Evolutionary conservation across 1,139 yeast genomes (phyloP), one percentile per base, ranked within the genome.

Genomic region (Yamadazyma sp.): DNA sequence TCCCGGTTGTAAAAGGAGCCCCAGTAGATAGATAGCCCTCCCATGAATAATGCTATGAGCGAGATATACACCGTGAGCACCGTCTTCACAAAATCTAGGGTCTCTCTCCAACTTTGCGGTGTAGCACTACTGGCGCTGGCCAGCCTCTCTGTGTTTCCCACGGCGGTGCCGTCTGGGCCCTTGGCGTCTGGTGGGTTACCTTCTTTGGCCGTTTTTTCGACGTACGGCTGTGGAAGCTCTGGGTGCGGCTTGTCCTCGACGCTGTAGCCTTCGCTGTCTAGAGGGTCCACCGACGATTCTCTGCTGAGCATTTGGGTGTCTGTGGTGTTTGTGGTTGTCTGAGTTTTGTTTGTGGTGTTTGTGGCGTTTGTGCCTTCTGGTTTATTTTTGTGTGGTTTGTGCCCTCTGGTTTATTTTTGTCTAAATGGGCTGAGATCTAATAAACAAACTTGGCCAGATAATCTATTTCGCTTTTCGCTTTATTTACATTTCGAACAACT

Each of bases 11-110:
- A 80, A 51, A 73, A 60, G 1, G 83, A 63, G 1, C 84, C 87
- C 85, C 87, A 81, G 52, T 77, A 81, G 14, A 81, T 58, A 3
- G 82, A 69, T 43, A 80, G 64, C 8, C 74, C 48, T 5, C 56
- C 64, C 25, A 62, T 38, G 28, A 58, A 61, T 34, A 62, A 49
- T 38, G 27, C 17, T 10, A 41, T 15, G 2, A 41, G 10, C 14
- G 26, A 10, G 17, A 31, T 3, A 17, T 36, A 36, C 16, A 31
- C 31, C 14, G n/a, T 8, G 16, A 34, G 15, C 9, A 34, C 31
- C 2, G 37, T 34, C 12, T 14, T 18, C 32, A 22, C 25, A 30
- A 34, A 27, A 11, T 11, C 33, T 23, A 29, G 28, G 5, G 33
- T 18, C 8, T 30, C 33, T 17, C 16, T n/a, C 31, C 31, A 28